Conservation (phyloP, 495 filamentous ascomycete genomes). For the Aspergillus steynii region DNA sequence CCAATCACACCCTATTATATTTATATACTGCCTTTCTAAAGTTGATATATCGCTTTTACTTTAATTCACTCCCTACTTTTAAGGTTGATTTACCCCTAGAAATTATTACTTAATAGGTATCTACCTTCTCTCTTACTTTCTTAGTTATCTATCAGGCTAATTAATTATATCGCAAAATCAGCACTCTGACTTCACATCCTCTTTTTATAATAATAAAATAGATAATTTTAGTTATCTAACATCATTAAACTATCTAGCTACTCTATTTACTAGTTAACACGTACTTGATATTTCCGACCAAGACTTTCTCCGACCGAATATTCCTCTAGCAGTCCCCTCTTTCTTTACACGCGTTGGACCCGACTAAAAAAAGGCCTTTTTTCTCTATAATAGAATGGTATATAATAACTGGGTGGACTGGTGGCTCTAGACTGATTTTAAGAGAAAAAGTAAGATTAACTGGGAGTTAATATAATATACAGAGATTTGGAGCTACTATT, state of each 20-base stretch:
- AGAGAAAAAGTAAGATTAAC: slow-evolving; percentile 7
- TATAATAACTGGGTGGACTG: slow-evolving; percentile 11
- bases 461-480: slow-evolving; percentile 6
- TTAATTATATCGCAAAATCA: slow-evolving; percentile 11
- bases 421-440: slow-evolving; percentile 10
- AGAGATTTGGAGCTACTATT: slow-evolving; percentile 5
- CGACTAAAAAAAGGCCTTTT: slow-evolving; percentile 6
- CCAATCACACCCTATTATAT: too few species aligned
- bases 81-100: background rate
- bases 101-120: background rate
- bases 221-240: background rate
- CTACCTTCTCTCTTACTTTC: background rate
- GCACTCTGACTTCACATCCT: slow-evolving; percentile 11
- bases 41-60: background rate
- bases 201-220: slow-evolving; percentile 13
- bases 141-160: background rate
- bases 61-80: background rate
- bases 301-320: slow-evolving; percentile 3
- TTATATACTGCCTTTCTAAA: too few species aligned
- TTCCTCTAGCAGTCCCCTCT: slow-evolving; percentile 5
- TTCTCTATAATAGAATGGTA: slow-evolving; percentile 12
- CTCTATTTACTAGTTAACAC: slow-evolving; percentile 11
- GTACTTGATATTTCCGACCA: background rate
- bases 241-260: too few species aligned
- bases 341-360: slow-evolving; percentile 12